Base-by-base conservation (phyloP, 2,329 filamentous ascomycete genomes). In the Huntiella moniliformis region DNA sequence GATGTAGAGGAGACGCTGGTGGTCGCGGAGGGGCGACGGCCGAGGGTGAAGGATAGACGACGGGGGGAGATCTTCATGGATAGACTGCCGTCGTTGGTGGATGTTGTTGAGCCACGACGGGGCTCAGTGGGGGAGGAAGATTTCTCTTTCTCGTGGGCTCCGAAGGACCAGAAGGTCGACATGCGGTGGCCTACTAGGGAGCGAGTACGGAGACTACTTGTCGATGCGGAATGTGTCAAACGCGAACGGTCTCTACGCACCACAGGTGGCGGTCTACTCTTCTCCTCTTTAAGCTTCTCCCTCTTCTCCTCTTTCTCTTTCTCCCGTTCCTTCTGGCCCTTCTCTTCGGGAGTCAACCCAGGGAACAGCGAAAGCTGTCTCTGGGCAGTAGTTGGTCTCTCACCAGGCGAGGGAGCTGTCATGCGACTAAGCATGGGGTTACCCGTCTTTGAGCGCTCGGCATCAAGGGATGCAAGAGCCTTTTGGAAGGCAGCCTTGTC, bases 141-240 rank as follows among this genome's bases (percentile, higher is more conserved):
- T 17, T 32, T 12, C 2, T 39, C 39, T 8, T 31, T 16, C 11
- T 36, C 34, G 15, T 16, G 34, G 15, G 34, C 12, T 7, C 34
- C 40, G 8, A 15, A 32, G 4, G 44, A 37, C 47, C 47, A 46
- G 12, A 49, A 40, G 16, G 33, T 31, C 5, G 51, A 43, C 5
- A 51, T 32, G 12, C 51, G 49, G 5, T 50, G 47, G n/a, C 50
- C 43, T 6, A 50, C 39, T 4, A 51, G 41, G 28, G 59, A 63
- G 18, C 63, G 59, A 3, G 61, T 65, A n/a, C 58, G 58, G 56
- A 67, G 61, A 52, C 44, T 17, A 13, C 41, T 18, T 4, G 40
- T 35, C 13, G 44, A 45, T 15, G 39, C 12, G n/a, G 31, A 49
- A 8, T 49, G 39, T 8, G 11, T 11, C 8, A 40, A 22, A n/a